These are phyloP conservation scores for Inonotus hispidus DNA, from an alignment of 1,284 basidiomycete genomes.

Conservation along the genomic window DNA sequence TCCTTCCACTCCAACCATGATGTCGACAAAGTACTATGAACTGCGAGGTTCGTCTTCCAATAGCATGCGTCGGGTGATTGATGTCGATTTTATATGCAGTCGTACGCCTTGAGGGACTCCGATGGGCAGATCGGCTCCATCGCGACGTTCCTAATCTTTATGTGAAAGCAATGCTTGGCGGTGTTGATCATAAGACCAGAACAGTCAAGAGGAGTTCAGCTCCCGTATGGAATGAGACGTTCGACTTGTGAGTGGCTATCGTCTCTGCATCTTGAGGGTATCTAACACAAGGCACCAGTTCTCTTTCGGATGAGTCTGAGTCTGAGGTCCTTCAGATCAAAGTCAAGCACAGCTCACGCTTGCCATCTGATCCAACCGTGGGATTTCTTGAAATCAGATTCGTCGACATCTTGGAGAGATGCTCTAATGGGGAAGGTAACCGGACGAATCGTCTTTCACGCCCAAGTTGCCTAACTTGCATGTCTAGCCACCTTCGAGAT, in stretches of 20 bases:
- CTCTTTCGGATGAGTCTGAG: not conserved
- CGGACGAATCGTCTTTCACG: not conserved
- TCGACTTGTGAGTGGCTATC: not conserved
- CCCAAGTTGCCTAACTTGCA: not conserved
- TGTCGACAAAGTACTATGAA: not conserved
- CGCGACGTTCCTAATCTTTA: not conserved
- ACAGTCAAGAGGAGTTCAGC: not conserved
- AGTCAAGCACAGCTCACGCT: not conserved
- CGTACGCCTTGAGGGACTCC: not conserved
- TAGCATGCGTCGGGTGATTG: too few relatives aligned
- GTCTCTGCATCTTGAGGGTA: not conserved
- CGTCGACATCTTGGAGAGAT: not conserved
- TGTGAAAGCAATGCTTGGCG: not conserved
- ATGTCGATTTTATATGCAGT: not conserved
- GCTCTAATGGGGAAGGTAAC: not conserved
- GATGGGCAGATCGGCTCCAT: not conserved
- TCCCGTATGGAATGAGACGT: not conserved
- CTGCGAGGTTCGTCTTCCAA: not conserved
- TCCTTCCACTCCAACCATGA: not conserved
- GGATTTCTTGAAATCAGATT: not conserved
- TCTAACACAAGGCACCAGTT: not conserved
- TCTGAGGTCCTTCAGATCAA: not conserved
- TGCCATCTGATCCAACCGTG: not conserved
- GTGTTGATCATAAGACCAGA: not conserved
- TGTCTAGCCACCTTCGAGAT: not conserved